Conservation (phyloP, 768 basidiomycete species). For the Mycena galericulata region DNA sequence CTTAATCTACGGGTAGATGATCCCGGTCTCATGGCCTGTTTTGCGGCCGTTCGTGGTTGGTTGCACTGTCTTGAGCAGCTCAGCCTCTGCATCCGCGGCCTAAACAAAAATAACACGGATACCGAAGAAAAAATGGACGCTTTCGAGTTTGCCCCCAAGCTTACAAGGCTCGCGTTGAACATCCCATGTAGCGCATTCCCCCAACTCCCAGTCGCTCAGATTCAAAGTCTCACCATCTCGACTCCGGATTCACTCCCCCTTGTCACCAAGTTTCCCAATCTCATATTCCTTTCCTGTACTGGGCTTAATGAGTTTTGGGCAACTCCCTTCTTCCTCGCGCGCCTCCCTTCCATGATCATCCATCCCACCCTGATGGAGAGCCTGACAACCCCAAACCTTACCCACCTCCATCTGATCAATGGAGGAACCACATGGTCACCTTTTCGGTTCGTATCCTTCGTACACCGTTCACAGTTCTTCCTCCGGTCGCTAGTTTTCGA, state of each 20-base stretch:
- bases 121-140: neutral
- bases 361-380: neutral
- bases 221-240: neutral
- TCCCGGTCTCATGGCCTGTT: neutral
- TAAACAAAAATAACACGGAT: neutral
- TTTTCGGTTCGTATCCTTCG: neutral
- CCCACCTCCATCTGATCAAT: neutral
- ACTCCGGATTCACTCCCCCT: neutral
- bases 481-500: neutral
- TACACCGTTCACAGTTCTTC: neutral
- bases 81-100: neutral
- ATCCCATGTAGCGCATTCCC: neutral
- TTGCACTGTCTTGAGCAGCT: neutral
- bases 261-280: neutral
- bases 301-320: no score
- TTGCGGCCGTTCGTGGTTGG: neutral
- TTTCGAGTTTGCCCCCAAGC: slow-evolving; percentile 6
- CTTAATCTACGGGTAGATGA: neutral
- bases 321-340: neutral
- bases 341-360: neutral
- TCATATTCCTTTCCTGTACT: neutral
- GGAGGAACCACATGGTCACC: neutral
- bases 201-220: neutral
- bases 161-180: neutral
- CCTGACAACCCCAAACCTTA: neutral